phyloP scores from a whole-genome alignment of 108 stramenopile genomes.

The Asterionellopsis glacialis region DNA sequence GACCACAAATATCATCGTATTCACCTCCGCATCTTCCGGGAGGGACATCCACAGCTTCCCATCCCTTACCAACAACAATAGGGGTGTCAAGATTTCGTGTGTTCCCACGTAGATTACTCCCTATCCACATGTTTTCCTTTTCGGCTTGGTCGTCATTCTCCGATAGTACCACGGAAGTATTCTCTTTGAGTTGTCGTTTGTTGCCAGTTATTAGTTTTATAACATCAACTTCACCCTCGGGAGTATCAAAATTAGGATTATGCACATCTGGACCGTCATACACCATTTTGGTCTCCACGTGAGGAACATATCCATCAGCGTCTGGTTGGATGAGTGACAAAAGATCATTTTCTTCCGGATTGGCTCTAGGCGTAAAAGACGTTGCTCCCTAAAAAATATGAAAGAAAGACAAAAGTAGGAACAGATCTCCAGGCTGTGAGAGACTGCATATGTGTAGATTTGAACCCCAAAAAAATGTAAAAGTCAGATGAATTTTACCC shows the following conservation, averaged over 20 bases:
- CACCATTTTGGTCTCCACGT: slow-evolving; percentile 9
- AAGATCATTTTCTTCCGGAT: slow-evolving; percentile 51
- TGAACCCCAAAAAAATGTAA: background rate
- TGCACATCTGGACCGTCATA: slow-evolving; percentile 58
- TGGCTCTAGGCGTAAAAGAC: slow-evolving; percentile 66
- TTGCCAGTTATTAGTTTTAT: slow-evolving; percentile 45
- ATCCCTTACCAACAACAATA: slow-evolving; percentile 32
- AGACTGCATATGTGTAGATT: no score
- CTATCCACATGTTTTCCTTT: no score
- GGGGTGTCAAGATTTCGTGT: slow-evolving; percentile 10
- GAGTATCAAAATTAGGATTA: slow-evolving; percentile 40
- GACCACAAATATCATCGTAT: slow-evolving; percentile 40
- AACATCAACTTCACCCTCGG: slow-evolving; percentile 57
- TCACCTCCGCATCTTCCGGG: slow-evolving; percentile 71
- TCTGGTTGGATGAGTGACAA: slow-evolving; percentile 26
- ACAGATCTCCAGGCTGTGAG: background rate
- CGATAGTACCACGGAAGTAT: background rate
- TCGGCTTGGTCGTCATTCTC: background rate
- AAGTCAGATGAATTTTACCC: background rate
- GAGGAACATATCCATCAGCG: slow-evolving; percentile 4
- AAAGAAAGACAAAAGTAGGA: background rate
- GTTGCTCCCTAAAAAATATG: slow-evolving; percentile 25
- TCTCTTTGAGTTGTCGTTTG: slow-evolving; percentile 3
- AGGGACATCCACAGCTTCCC: slow-evolving; percentile 9
- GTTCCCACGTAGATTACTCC: no score